Percentiles rank a stretch among this genome's conserved stretches.
Conservation (phyloP, 768 basidiomycete genomes). For the Candolleomyces eurysporus region DNA sequence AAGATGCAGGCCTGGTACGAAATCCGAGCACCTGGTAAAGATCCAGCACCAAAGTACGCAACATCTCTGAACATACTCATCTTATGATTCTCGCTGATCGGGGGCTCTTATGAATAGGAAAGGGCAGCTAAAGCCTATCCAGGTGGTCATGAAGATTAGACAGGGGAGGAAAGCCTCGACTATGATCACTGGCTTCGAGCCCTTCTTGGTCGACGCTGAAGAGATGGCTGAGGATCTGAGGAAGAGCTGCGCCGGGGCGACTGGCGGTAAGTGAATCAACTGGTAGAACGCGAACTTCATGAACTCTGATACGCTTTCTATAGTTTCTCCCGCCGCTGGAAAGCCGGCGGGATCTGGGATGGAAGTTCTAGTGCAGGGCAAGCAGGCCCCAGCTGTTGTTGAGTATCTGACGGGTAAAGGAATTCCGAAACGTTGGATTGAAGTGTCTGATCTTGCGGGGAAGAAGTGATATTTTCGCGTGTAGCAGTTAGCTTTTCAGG, state of each 20-base stretch:
- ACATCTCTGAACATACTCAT: not conserved
- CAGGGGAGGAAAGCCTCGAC: conserved; percentile 79
- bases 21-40: conserved; percentile 51
- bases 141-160: conserved; percentile 67
- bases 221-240: conserved; percentile 77
- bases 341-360: conserved; percentile 47
- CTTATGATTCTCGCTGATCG: not conserved
- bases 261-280: conserved; percentile 53
- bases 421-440: conserved; percentile 82
- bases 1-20: conserved; percentile 82
- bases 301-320: not conserved
- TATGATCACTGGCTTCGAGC: conserved; percentile 75
- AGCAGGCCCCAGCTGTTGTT: conserved; percentile 64
- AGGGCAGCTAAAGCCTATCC: conserved; percentile 69
- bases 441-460: conserved; percentile 43
- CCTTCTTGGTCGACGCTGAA: conserved; percentile 65
- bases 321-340: conserved; percentile 62
- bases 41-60: conserved; percentile 59
- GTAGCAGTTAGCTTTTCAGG: not conserved
- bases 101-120: conserved; percentile 48
- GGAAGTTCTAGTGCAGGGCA: conserved; percentile 86
- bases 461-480: conserved; percentile 39
- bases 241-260: conserved; percentile 74
- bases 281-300: conserved; percentile 1
- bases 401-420: conserved; percentile 69